Evolutionary conservation across 1,139 yeast genomes (phyloP).

Genomic region (Candida sp.): DNA sequence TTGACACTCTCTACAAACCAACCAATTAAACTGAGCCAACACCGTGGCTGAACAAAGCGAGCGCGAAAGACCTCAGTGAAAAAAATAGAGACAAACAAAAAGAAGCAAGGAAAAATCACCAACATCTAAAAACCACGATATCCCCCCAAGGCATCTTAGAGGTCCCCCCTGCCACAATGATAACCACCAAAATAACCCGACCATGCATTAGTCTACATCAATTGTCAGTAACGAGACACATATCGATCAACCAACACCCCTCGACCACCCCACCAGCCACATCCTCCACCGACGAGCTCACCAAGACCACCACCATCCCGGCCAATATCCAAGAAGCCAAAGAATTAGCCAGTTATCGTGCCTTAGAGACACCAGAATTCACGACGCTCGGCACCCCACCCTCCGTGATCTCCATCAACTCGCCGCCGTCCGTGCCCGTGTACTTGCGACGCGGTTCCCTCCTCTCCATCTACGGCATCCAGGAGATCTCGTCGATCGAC

Average conservation of each 20-base stretch:
- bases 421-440: conserved; percentile 65
- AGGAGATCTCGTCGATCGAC: conserved; percentile 18
- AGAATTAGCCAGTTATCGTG: conserved; percentile 17
- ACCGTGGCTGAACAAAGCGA: too few relatives aligned
- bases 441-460: conserved; percentile 51
- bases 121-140: too few relatives aligned
- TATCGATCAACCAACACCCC: conserved; percentile 1
- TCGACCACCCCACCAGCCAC: not conserved
- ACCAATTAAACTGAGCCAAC: not conserved
- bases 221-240: not conserved
- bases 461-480: conserved; percentile 47
- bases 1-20: not conserved
- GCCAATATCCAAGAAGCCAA: conserved; percentile 23
- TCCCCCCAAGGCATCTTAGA: too few relatives aligned
- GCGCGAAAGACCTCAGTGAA: too few relatives aligned
- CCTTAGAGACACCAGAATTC: conserved; percentile 29
- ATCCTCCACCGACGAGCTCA: not conserved
- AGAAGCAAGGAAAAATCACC: not conserved
- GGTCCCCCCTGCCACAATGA: too few relatives aligned
- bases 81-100: not conserved
- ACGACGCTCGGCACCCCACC: conserved; percentile 49
- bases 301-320: conserved; percentile 19
- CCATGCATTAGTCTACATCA: conserved; percentile 2
- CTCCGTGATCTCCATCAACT: conserved; percentile 44
- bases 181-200: not conserved